phyloP scores from a whole-genome alignment of 2,329 filamentous ascomycete species.

The Aspergillus costaricaensis region DNA sequence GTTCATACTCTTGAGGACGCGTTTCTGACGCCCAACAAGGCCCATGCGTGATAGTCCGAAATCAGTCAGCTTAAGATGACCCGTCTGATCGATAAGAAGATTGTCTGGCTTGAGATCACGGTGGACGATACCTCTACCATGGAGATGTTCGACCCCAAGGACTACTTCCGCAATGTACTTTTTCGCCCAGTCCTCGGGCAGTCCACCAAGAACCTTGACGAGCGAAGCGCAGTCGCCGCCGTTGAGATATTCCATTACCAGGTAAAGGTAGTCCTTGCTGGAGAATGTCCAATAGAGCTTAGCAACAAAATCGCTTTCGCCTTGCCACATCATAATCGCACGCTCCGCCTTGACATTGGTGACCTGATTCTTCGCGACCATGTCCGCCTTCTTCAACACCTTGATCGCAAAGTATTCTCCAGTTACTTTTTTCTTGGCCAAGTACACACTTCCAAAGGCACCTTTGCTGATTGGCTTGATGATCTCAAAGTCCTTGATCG shows the following conservation, averaged over 20 bases:
- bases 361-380: constrained; percentile 99
- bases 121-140: constrained; percentile 92
- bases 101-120: constrained; percentile 97
- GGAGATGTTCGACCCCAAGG: constrained; percentile 93
- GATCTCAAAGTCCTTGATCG: constrained; percentile 99
- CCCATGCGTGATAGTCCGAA: constrained; percentile 98
- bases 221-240: constrained; percentile 95
- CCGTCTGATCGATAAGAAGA: constrained; percentile 92
- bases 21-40: constrained; percentile 91
- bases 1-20: constrained; percentile 73
- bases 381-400: constrained; percentile 98
- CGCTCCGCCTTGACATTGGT: constrained; percentile 98
- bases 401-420: constrained; percentile 99
- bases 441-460: constrained; percentile 94
- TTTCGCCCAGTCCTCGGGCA: constrained; percentile 97
- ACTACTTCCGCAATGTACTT: constrained; percentile 97
- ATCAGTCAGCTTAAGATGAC: constrained; percentile 94
- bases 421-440: constrained; percentile 98
- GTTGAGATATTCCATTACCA: constrained; percentile 99
- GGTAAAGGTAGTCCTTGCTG: constrained; percentile 96
- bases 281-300: constrained; percentile 99
- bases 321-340: constrained; percentile 99
- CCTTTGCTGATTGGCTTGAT: constrained; percentile 99
- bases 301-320: constrained; percentile 97
- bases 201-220: constrained; percentile 87